phyloP scores from a whole-genome alignment of 345 rosid genomes.

The Reutealis trisperma region DNA sequence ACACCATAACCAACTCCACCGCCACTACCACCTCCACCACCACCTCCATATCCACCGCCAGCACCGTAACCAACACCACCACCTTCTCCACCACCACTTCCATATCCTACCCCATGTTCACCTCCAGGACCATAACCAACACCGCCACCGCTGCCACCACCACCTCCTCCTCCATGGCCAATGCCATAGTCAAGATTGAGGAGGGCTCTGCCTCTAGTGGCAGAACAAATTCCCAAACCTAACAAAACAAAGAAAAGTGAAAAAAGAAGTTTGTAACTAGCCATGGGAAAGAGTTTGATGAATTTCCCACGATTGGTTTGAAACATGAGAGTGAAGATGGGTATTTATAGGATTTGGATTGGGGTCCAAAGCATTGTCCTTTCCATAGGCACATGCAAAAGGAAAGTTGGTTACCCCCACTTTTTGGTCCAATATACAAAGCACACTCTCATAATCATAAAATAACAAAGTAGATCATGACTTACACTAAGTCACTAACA shows the following conservation, averaged over 20 bases:
- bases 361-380: constrained; percentile 19
- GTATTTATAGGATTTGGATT: constrained; percentile 37
- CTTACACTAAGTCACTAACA: not conserved
- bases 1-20: constrained; percentile 28
- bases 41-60: constrained; percentile 25
- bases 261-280: constrained; percentile 16
- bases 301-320: not conserved
- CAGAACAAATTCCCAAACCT: constrained; percentile 42
- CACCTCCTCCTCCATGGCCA: constrained; percentile 25
- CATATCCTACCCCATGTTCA: constrained; percentile 23
- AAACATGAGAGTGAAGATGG: constrained; percentile 8
- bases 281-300: constrained; percentile 29
- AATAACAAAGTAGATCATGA: not conserved
- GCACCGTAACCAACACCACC: constrained; percentile 20
- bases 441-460: not conserved
- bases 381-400: constrained; percentile 27
- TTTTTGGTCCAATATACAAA: constrained; percentile 4
- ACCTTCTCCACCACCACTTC: constrained; percentile 18
- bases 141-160: constrained; percentile 18
- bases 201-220: constrained; percentile 41
- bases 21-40: constrained; percentile 38
- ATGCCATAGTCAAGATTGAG: constrained; percentile 29
- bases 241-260: constrained; percentile 34
- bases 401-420: constrained; percentile 10
- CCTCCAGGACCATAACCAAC: constrained; percentile 31